These are phyloP conservation scores for Jacaranda mimosifolia DNA, from an alignment of 257 asterid species.

Conservation along the genomic window DNA sequence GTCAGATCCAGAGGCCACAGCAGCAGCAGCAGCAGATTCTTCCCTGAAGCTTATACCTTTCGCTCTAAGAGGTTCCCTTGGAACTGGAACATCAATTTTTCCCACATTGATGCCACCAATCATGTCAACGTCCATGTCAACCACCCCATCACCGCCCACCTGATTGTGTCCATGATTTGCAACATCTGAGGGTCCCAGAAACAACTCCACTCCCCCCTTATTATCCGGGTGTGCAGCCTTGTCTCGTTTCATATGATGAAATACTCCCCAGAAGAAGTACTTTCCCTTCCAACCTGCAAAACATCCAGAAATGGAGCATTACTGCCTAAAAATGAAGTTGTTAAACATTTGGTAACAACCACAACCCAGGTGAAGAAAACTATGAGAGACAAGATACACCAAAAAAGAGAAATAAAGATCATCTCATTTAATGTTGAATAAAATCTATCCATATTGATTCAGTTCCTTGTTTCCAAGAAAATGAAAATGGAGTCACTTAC, in stretches of 20 bases:
- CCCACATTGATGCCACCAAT: slow-evolving; percentile 58
- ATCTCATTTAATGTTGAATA: neutral
- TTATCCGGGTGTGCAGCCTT: neutral
- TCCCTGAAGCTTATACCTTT: neutral
- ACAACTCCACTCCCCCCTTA: neutral
- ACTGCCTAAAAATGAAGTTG: neutral
- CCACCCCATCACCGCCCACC: slow-evolving; percentile 26
- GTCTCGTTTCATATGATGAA: slow-evolving; percentile 41
- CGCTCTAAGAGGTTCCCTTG: slow-evolving; percentile 13
- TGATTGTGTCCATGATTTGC: neutral
- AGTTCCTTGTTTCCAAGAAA: neutral
- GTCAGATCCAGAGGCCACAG: neutral
- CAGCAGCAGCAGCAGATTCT: neutral
- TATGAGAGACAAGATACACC: too few species aligned
- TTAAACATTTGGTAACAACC: too few species aligned
- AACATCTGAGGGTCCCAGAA: neutral
- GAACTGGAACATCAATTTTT: slow-evolving; percentile 41
- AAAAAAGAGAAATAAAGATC: neutral
- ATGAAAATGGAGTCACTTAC: neutral
- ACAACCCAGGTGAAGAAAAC: too few species aligned
- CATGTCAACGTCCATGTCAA: slow-evolving; percentile 76
- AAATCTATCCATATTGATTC: neutral
- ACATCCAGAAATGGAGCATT: neutral
- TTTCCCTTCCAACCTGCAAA: slow-evolving; percentile 62
- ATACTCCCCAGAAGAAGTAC: slow-evolving; percentile 76